Evolutionary conservation across 768 basidiomycete species (phyloP), one percentile per base, ranked within the genome.

Genomic region (Sporobolomyces phaffii): DNA sequence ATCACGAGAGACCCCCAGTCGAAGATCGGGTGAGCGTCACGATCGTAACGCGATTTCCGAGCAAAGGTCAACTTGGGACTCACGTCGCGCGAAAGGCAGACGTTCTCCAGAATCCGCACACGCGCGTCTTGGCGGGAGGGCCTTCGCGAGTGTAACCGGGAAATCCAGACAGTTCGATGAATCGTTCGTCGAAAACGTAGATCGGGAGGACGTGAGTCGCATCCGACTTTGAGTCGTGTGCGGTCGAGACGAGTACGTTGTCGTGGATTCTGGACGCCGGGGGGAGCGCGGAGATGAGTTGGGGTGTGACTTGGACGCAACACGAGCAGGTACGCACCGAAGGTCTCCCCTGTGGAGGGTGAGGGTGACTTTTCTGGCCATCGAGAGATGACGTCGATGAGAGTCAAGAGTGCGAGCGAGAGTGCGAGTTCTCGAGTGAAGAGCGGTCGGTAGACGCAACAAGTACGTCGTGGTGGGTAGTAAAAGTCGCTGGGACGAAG

Each of bases 361-460:
- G 41, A 69, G 33, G 28, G 60, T 56, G 15, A 69, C 43, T 17
- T 61, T 64, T 41, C 68, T 63, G 11, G 28, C 62, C 57, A 63
- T 59, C 29, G 11, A 36, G 7, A 2, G 44, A 40, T 28, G 47
- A 33, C 29, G 41, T n/a, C 26, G 58, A 41, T 14, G 22, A 31
- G 8, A 18, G 40, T n/a, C n/a, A n/a, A n/a, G n/a, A n/a, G n/a
- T n/a, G n/a, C n/a, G n/a, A n/a, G 22, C 13, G 38, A 47, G n/a
- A 68, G 80, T 78, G 38, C 72, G 77, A 71, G 80, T 75, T 40
- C 77, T 81, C 62, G 81, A 75, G 67, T n/a, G n/a, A 8, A 26
- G 15, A 9, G 11, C 8, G 1, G 26, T 94, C 89, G n/a, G 86
- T 84, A 28, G 88, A 58, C 49, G 24, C 18, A 51, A 44, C 82